Conservation (phyloP, 768 basidiomycete species). For the Kwoniella sp. region DNA sequence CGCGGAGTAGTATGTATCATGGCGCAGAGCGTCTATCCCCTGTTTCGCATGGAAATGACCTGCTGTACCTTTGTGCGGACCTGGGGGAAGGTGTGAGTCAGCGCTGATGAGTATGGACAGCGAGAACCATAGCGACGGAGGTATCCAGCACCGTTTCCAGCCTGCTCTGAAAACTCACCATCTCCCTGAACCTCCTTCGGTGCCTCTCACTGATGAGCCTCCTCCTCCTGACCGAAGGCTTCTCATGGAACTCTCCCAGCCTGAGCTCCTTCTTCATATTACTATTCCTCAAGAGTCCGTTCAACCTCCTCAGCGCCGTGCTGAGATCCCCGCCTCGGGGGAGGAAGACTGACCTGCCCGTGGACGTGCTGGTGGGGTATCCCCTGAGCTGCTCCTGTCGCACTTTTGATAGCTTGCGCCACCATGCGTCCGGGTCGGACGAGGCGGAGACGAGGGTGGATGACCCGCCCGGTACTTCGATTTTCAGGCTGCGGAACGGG, state of each 20-base stretch:
- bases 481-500: too few species aligned
- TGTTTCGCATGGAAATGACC: constrained; percentile 19
- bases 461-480: background rate
- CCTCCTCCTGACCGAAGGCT: constrained; percentile 15
- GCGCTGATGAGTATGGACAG: background rate
- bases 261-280: constrained; percentile 18
- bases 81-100: background rate
- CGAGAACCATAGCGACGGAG: background rate
- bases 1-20: background rate
- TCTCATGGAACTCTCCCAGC: constrained; percentile 20
- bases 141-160: background rate
- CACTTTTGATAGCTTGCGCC: background rate
- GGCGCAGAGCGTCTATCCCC: background rate
- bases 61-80: constrained; percentile 22
- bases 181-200: constrained; percentile 23
- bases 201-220: constrained; percentile 20
- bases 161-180: constrained; percentile 9
- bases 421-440: constrained; percentile 8
- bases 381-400: background rate
- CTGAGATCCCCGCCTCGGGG: constrained; percentile 8
- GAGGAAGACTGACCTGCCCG: constrained; percentile 6
- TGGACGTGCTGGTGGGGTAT: constrained; percentile 1
- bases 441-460: background rate
- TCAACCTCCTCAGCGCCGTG: constrained; percentile 4
- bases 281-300: constrained; percentile 12